A percentile compares a stretch with the other conserved stretches of the same genome.
Conservation (phyloP, 202 grass and related monocot species). For the Zizania palustris region DNA sequence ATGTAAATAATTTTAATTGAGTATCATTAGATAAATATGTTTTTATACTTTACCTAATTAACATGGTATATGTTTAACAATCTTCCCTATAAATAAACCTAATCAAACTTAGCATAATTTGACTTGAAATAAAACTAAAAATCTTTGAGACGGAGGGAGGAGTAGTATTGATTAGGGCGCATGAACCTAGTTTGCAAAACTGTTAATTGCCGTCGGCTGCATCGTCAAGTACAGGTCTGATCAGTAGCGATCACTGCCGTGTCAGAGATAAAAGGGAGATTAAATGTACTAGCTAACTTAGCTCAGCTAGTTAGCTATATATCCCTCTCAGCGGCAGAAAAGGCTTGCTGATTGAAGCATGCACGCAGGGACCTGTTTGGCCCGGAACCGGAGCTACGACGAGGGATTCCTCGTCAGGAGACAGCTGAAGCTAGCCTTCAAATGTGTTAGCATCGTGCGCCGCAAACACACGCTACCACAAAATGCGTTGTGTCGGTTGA, state of each 20-base stretch:
- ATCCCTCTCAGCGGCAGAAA: constrained; percentile 16
- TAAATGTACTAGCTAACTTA: constrained; percentile 31
- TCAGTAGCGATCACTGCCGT: not conserved
- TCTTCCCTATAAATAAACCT: too few species aligned
- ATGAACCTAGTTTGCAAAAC: not conserved
- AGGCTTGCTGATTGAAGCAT: constrained; percentile 1
- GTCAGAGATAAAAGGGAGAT: not conserved
- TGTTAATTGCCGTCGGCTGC: not conserved
- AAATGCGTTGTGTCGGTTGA: too few species aligned
- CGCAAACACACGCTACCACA: not conserved
- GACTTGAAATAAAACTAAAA: too few species aligned
- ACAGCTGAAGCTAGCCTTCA: constrained; percentile 20
- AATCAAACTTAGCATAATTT: too few species aligned
- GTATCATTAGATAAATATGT: too few species aligned
- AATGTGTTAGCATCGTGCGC: not conserved
- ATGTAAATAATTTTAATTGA: too few species aligned
- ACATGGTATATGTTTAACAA: too few species aligned
- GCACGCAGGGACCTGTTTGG: constrained; percentile 12
- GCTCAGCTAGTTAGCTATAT: constrained; percentile 9
- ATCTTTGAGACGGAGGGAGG: too few species aligned
- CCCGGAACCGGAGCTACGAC: constrained; percentile 21
- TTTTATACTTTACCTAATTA: too few species aligned
- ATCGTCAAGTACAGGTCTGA: constrained; percentile 40
- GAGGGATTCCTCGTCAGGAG: constrained; percentile 31
- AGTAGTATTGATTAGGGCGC: not conserved